Base-by-base conservation (phyloP, 768 basidiomycete species). In the Lactarius deliciosus region DNA sequence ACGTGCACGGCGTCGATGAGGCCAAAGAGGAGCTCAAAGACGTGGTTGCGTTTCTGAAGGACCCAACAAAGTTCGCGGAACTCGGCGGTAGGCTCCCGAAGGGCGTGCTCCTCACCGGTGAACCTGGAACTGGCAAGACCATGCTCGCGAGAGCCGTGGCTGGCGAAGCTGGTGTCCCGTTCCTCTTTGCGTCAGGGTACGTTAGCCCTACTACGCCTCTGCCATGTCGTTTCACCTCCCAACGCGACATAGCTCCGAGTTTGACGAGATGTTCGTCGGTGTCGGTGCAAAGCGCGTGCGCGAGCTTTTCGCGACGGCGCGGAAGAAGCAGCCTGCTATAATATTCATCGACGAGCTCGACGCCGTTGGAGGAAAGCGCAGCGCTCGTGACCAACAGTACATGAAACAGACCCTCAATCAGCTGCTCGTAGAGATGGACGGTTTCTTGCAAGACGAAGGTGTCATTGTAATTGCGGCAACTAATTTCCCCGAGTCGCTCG, bases 311-410 rank as follows among this genome's bases (percentile, higher is more conserved):
- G 87, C 92, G 6, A 88, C 92, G 7, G 97, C 97, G 28, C 86
- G 95, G 61, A 96, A 96, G 79, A 92, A 92, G 75, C 87, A 96
- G 67, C 96, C 97, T 6, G 90, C 97, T 18, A 98, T 99, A 76
- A 94, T 99, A 68, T 99, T 99, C 79, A 98, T 99, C 72, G 95
- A 98, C 72, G 95, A 98, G 74, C 79, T 98, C 38, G 95, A 98
- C 74, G 94, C 95, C 2, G 91, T 98, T 69, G 95, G 95, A 59
- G 88, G 91, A 22, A 95, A 93, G 77, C 88, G 95, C 55, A 90
- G 86, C 71, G 86, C 83, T 66, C 85, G 90, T 64, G 90, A 93
- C 69, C 89, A 94, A 76, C 89, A 91, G 73, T 92, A 93, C 78
- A 86, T 92, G 87, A 94, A 93, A 72, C 92, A 94, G 76, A 95